Conservation (phyloP, 148 eudicot species). For the Rhododendron ferrugineum region DNA sequence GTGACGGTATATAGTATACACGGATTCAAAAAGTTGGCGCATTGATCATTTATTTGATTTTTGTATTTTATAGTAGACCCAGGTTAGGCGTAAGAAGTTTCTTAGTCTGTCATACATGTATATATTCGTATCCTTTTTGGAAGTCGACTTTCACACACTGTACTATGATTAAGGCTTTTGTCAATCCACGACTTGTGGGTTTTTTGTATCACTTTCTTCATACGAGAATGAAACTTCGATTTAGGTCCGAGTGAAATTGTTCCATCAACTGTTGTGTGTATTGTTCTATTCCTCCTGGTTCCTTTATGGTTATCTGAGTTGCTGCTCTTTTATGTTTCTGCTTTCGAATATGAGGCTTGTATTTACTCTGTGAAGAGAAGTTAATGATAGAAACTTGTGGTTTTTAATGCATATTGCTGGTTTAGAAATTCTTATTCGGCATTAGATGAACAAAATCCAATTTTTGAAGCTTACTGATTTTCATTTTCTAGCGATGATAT, state of each 20-base stretch:
- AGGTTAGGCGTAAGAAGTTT: neutral
- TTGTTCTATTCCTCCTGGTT: neutral
- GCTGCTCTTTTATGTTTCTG: neutral
- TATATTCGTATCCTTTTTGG: neutral
- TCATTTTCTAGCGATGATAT: neutral
- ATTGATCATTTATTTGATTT: neutral
- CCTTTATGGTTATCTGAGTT: neutral
- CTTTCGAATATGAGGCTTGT: neutral
- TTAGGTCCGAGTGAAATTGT: neutral
- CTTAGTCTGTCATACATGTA: neutral
- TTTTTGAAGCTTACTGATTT: neutral
- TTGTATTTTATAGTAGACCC: neutral
- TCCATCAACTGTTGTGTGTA: neutral
- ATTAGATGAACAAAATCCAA: neutral
- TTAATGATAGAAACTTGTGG: neutral
- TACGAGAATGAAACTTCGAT: neutral
- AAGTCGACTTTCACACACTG: neutral
- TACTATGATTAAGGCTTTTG: neutral
- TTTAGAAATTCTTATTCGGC: neutral
- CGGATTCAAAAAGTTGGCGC: neutral
- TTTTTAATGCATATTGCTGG: neutral
- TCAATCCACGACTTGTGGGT: neutral
- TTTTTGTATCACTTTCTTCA: neutral
- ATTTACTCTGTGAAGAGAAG: neutral
- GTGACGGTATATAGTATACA: neutral